Evolutionary conservation across 495 filamentous ascomycete species (phyloP).

Genomic region (Trichoderma parareesei): DNA sequence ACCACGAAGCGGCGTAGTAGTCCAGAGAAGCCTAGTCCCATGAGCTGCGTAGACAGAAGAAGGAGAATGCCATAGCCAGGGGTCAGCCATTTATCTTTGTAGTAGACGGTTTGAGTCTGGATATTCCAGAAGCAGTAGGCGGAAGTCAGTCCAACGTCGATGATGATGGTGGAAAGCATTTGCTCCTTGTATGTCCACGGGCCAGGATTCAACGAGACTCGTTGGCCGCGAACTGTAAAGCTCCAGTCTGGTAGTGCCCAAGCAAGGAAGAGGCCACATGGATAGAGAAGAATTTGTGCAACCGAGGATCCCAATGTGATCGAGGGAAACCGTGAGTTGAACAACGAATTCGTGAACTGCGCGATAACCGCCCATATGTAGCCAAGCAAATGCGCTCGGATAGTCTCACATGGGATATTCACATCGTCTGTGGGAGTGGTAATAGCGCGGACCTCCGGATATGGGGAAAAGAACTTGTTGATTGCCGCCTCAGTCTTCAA

Average conservation of each 20-base stretch:
- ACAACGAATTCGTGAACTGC: constrained; percentile 31
- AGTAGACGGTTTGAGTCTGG: constrained; percentile 37
- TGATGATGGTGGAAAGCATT: constrained; percentile 41
- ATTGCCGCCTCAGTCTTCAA: constrained; percentile 29
- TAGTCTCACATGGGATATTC: constrained; percentile 27
- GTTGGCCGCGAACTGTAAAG: constrained; percentile 20
- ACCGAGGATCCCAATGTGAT: constrained; percentile 24
- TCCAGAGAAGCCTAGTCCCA: constrained; percentile 45
- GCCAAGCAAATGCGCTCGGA: constrained; percentile 34
- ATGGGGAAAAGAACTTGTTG: constrained; percentile 35
- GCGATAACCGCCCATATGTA: constrained; percentile 31
- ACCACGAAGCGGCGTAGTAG: constrained; percentile 50
- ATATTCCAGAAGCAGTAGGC: constrained; percentile 37
- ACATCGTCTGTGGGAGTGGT: constrained; percentile 28
- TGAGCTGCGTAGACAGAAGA: constrained; percentile 37
- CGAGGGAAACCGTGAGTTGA: constrained; percentile 31
- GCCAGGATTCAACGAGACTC: constrained; percentile 32
- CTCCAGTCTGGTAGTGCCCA: constrained; percentile 25
- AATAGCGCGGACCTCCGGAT: constrained; percentile 39
- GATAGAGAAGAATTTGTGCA: constrained; percentile 33
- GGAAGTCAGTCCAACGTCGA: constrained; percentile 26
- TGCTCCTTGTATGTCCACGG: constrained; percentile 40
- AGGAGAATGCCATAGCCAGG: constrained; percentile 37
- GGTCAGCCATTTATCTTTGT: constrained; percentile 29
- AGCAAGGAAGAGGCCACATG: constrained; percentile 28